Percentiles rank a stretch among this genome's conserved stretches.
Evolutionary conservation across 2,329 filamentous ascomycete species (phyloP).

Genomic region (Cercospora canescens): DNA sequence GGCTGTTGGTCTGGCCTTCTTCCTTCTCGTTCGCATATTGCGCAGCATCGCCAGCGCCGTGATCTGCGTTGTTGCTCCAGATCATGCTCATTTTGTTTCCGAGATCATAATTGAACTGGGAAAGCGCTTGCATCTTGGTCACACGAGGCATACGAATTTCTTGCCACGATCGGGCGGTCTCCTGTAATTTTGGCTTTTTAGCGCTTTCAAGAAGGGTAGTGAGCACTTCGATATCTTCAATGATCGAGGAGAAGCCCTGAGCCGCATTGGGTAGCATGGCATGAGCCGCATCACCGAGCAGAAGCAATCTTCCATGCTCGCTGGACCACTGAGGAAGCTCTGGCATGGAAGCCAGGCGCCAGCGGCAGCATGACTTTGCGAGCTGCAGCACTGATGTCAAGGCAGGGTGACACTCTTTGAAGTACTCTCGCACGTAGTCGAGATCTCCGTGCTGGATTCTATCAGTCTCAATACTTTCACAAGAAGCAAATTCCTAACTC

Average conservation of each 20-base stretch:
- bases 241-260: background rate
- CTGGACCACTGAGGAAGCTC: background rate
- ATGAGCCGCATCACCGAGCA: background rate
- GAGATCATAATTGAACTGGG: background rate
- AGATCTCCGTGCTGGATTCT: background rate
- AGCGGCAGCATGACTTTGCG: background rate
- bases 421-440: background rate
- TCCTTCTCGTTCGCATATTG: background rate
- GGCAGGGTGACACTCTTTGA: background rate
- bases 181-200: background rate
- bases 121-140: background rate
- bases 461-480: background rate
- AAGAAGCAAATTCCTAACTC: background rate
- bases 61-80: background rate
- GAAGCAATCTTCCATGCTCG: background rate
- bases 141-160: background rate
- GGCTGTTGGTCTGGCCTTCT: background rate
- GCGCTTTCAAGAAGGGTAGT: background rate
- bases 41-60: background rate
- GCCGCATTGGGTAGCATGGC: background rate
- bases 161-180: background rate
- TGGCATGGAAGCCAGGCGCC: background rate
- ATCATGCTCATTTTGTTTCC: background rate
- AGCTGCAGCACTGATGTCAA: background rate
- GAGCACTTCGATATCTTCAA: background rate